Conservation (phyloP, 495 filamentous ascomycete species). For the Neurospora sp. region DNA sequence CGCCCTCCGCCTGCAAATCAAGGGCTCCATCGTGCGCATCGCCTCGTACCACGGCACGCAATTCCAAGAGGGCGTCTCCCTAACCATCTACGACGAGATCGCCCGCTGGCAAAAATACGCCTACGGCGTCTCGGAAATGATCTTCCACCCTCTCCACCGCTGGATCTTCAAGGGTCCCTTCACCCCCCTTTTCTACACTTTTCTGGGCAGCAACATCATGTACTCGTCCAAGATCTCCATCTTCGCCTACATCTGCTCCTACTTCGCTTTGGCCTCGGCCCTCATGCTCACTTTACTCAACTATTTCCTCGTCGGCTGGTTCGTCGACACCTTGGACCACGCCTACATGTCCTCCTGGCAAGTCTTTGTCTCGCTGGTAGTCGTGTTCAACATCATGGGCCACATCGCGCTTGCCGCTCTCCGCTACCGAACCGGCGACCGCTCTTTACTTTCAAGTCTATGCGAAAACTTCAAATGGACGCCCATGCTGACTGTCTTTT, state of each 20-base stretch:
- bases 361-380: constrained; percentile 55
- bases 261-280: constrained; percentile 63
- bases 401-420: constrained; percentile 50
- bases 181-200: constrained; percentile 55
- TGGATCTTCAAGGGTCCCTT: constrained; percentile 55
- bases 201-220: constrained; percentile 52
- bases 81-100: constrained; percentile 71
- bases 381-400: constrained; percentile 54
- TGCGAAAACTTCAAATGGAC: constrained; percentile 60
- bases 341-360: constrained; percentile 61
- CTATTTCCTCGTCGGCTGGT: constrained; percentile 65
- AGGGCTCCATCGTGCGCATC: constrained; percentile 57
- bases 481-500: constrained; percentile 51
- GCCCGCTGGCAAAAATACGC: constrained; percentile 75
- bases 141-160: constrained; percentile 57
- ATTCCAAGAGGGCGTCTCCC: constrained; percentile 69
- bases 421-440: constrained; percentile 49
- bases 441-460: constrained; percentile 37
- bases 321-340: constrained; percentile 53
- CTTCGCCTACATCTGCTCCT: constrained; percentile 68
- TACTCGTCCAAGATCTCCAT: constrained; percentile 66
- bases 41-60: constrained; percentile 57
- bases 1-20: constrained; percentile 59
- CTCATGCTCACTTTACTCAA: constrained; percentile 63
- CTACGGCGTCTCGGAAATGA: constrained; percentile 65